Base-by-base conservation (phyloP, 306 rosid genomes). In the Rosa rugosa region DNA sequence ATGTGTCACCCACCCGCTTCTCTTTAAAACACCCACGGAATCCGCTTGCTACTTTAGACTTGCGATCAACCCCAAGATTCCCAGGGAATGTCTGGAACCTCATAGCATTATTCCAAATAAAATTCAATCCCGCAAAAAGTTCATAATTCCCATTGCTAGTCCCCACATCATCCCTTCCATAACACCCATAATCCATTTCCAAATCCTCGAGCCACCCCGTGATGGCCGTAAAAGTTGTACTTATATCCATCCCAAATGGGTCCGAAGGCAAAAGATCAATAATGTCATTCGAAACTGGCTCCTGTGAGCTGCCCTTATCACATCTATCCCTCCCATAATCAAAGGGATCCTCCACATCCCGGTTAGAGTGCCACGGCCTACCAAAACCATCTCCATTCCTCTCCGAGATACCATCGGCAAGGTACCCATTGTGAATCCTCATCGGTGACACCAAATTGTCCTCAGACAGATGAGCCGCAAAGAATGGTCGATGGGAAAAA, bases 221-320 rank as follows among this genome's bases (percentile, higher is more conserved):
- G 72, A 94, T 80, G 44, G 99, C 95, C 0, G 98, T 89, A 79
- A 94, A 88, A 22, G 91, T 88, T 67, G 89, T 83, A 63, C 83
- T 83, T 20, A 88, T 88, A 75, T 88, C 88, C 92, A 88, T 95
- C 16, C 94, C 97, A 75, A 95, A 95, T 8, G 99, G 99, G 85
- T 95, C 99, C 5, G 94, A 88, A 40, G 99, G 99, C 90, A 95
- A 83, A 72, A 85, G 89, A 83, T 95, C 98, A 75, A 95, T 77
- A 84, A 95, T 87, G 84, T 95, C 97, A 57, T 85, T 85, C 0
- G 95, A 83, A 47, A 84, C 92, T 4, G 90, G 63, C 31, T 90
- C 98, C 86, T 87, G 96, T 2, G 89, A 84, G 70, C 83, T 80
- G 31, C 81, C 72, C 87, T 77, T 86, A 50, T 91, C 92, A 67